A percentile compares a stretch with the other conserved stretches of the same genome.
phyloP scores from a whole-genome alignment of 441 rosid genomes.

The Croton laevigatus region DNA sequence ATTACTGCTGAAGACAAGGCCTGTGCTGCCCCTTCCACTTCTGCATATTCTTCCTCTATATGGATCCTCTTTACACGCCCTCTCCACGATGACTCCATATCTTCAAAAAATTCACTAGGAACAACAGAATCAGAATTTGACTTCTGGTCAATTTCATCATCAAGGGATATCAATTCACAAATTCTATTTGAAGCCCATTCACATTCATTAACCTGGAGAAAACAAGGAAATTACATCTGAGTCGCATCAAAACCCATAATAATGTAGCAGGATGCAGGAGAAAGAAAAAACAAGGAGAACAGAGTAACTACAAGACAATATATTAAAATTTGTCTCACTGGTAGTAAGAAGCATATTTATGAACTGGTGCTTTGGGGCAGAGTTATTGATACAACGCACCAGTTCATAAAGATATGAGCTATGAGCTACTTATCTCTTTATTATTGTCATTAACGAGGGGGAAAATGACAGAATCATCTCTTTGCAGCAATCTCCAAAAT shows the following conservation, averaged over 20 bases:
- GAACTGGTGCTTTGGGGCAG: background rate
- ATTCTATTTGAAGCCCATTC: conserved; percentile 67
- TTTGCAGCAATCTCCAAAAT: background rate
- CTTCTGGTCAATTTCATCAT: conserved; percentile 64
- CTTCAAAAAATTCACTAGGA: conserved; percentile 86
- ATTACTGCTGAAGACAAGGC: conserved; percentile 77
- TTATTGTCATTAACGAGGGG: too few relatives aligned
- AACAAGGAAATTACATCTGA: background rate
- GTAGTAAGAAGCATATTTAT: background rate
- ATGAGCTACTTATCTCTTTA: too few relatives aligned
- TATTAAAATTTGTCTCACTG: background rate
- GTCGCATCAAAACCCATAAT: background rate
- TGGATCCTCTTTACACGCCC: conserved; percentile 83
- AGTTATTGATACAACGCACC: background rate
- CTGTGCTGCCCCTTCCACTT: conserved; percentile 64
- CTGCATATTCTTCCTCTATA: conserved; percentile 58
- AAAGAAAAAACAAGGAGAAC: background rate
- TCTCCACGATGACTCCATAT: conserved; percentile 90
- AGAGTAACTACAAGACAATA: background rate
- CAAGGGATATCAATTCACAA: conserved; percentile 60
- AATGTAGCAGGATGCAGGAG: background rate
- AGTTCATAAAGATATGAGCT: conserved; percentile 9
- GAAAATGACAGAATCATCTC: too few relatives aligned
- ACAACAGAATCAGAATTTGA: conserved; percentile 40
- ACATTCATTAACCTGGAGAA: conserved; percentile 70